Evolutionary conservation across 2,329 filamentous ascomycete genomes (phyloP).

Genomic region (Monilinia fructicola): DNA sequence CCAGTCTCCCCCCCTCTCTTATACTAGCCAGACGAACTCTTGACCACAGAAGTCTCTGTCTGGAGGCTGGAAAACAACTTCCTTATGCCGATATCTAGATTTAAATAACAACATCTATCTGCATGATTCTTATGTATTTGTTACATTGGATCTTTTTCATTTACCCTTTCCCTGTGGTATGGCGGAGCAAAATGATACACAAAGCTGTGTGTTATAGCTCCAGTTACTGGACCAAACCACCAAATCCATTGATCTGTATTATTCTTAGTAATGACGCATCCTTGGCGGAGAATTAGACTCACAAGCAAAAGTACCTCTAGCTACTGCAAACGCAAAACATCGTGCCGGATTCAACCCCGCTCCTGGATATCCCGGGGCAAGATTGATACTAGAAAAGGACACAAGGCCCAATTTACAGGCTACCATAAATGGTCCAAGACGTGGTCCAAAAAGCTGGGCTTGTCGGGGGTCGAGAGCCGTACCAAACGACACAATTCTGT

Average conservation of each 20-base stretch:
- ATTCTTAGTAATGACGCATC: neutral
- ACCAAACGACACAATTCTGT: constrained; percentile 50
- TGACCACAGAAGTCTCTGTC: neutral
- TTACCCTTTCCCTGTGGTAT: constrained; percentile 28
- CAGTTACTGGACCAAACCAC: constrained; percentile 42
- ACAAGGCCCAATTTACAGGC: constrained; percentile 44
- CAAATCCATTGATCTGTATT: constrained; percentile 43
- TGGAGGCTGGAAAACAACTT: too few species aligned
- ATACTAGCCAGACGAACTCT: neutral
- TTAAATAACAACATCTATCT: neutral
- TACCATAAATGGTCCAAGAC: constrained; percentile 51
- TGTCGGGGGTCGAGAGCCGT: constrained; percentile 55
- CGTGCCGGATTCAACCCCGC: constrained; percentile 45
- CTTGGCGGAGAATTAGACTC: constrained; percentile 1
- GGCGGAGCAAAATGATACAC: constrained; percentile 41
- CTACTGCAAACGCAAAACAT: constrained; percentile 48
- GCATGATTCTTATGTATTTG: too few species aligned
- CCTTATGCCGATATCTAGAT: neutral
- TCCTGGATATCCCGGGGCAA: constrained; percentile 43
- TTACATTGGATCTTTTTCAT: neutral
- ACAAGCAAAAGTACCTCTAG: constrained; percentile 34
- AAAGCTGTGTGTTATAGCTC: constrained; percentile 35
- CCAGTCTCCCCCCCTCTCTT: neutral
- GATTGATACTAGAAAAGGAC: constrained; percentile 43
- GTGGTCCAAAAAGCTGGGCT: constrained; percentile 49